These are phyloP conservation scores for Pezicula carpinea DNA, from an alignment of 2,329 filamentous ascomycete genomes.

Conservation along the genomic window DNA sequence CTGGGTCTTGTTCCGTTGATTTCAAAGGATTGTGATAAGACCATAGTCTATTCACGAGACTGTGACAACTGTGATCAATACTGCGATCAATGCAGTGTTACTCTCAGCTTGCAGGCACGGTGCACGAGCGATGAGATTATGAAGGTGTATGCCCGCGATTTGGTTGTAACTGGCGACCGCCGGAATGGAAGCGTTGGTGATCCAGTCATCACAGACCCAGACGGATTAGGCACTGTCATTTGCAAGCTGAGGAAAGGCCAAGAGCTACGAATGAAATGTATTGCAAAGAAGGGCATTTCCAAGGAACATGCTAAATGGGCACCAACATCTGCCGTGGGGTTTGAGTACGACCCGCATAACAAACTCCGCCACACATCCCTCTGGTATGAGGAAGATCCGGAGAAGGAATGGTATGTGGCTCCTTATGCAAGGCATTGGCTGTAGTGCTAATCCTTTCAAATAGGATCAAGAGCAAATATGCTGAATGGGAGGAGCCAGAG, in stretches of 20 bases:
- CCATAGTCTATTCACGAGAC: slow-evolving; percentile 80
- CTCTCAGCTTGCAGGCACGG: slow-evolving; percentile 76
- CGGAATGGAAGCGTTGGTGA: slow-evolving; percentile 72
- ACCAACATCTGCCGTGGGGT: slow-evolving; percentile 85
- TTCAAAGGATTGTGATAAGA: slow-evolving; percentile 72
- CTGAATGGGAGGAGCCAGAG: slow-evolving; percentile 71
- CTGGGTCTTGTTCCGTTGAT: slow-evolving; percentile 86
- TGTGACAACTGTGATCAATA: slow-evolving; percentile 88
- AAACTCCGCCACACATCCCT: slow-evolving; percentile 87
- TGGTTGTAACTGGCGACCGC: slow-evolving; percentile 67
- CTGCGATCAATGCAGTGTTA: slow-evolving; percentile 88
- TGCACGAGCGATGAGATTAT: slow-evolving; percentile 85
- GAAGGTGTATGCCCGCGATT: slow-evolving; percentile 88
- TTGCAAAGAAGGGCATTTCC: slow-evolving; percentile 96
- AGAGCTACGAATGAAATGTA: slow-evolving; percentile 83
- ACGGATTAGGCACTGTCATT: slow-evolving; percentile 77
- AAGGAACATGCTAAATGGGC: slow-evolving; percentile 99
- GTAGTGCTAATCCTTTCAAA: slow-evolving; percentile 19
- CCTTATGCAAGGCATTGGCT: background rate
- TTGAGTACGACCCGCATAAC: slow-evolving; percentile 98
- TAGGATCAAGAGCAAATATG: slow-evolving; percentile 79
- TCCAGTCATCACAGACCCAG: slow-evolving; percentile 79
- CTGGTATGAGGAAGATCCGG: slow-evolving; percentile 87
- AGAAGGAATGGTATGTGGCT: slow-evolving; percentile 72
- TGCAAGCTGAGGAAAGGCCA: slow-evolving; percentile 87